phyloP scores from a whole-genome alignment of 2,329 filamentous ascomycete genomes.

The Hymenoscyphus salicellus region DNA sequence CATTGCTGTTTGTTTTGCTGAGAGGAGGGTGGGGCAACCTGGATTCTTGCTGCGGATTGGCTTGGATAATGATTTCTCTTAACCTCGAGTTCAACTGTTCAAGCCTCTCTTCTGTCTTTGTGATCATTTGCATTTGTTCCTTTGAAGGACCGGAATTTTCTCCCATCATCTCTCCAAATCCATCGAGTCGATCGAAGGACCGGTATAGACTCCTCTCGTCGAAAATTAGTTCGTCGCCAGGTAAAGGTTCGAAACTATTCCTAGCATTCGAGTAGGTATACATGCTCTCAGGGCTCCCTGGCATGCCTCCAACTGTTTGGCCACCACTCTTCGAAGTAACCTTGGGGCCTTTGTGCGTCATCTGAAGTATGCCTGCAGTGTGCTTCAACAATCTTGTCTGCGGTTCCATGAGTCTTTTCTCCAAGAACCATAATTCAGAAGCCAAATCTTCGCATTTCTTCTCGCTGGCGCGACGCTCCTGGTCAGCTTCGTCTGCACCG shows the following conservation, averaged over 20 bases:
- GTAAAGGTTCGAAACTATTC: constrained; percentile 53
- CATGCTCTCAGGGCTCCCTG: constrained; percentile 73
- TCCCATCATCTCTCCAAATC: constrained; percentile 33
- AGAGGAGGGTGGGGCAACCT: constrained; percentile 26
- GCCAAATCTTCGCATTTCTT: constrained; percentile 83
- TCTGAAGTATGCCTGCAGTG: constrained; percentile 85
- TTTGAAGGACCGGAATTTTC: constrained; percentile 17
- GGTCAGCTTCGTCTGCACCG: constrained; percentile 58
- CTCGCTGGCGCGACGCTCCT: constrained; percentile 70
- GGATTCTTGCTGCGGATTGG: constrained; percentile 48
- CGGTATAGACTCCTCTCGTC: constrained; percentile 75
- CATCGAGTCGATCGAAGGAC: constrained; percentile 63
- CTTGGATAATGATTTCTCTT: constrained; percentile 62
- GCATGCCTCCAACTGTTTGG: constrained; percentile 50
- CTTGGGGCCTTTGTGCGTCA: constrained; percentile 76
- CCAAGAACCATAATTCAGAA: constrained; percentile 73
- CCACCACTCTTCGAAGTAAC: constrained; percentile 43
- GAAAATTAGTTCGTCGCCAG: constrained; percentile 60
- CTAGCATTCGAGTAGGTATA: constrained; percentile 64
- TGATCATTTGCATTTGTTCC: constrained; percentile 49
- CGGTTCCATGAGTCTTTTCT: constrained; percentile 71
- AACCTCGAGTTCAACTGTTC: constrained; percentile 66
- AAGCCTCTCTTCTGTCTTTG: constrained; percentile 62
- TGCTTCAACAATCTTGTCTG: constrained; percentile 79
- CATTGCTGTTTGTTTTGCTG: constrained; percentile 43